Percentiles rank a stretch among this genome's conserved stretches.
These are phyloP conservation scores for Phyllosticta citrichinensis DNA, from an alignment of 2,329 filamentous ascomycete species.

Conservation along the genomic window DNA sequence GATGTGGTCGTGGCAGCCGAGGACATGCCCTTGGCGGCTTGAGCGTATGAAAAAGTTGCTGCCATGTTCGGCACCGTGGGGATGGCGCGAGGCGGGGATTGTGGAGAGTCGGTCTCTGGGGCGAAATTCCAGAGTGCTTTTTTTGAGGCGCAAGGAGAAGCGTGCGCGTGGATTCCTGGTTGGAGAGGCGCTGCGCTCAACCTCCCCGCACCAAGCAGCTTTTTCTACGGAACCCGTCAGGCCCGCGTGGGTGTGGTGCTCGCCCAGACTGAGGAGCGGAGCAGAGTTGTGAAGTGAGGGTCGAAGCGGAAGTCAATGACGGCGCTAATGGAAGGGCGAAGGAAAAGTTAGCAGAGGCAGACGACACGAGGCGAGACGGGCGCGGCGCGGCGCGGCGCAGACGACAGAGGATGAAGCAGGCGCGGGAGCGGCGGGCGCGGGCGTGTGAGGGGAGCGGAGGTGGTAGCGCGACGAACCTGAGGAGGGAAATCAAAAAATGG, in stretches of 20 bases:
- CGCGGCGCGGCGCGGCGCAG: neutral
- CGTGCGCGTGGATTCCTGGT: conserved; percentile 18
- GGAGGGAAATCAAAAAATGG: conserved; percentile 5
- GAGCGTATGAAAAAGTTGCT: conserved; percentile 78
- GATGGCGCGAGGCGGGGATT: neutral
- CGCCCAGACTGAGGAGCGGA: conserved; percentile 5
- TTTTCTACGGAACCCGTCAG: conserved; percentile 2
- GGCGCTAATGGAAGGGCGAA: neutral
- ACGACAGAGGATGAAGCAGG: neutral
- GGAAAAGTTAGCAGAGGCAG: conserved; percentile 4
- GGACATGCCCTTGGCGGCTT: conserved; percentile 77
- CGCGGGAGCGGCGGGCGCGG: neutral
- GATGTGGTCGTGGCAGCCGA: conserved; percentile 35
- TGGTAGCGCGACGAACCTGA: conserved; percentile 7
- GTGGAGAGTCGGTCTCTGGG: conserved; percentile 5
- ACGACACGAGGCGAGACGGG: neutral
- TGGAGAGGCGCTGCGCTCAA: conserved; percentile 30
- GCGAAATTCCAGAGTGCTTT: neutral
- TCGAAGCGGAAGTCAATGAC: conserved; percentile 4
- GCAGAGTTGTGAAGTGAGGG: conserved; percentile 1
- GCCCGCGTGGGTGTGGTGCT: conserved; percentile 3
- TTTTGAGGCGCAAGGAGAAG: neutral
- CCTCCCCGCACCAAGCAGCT: conserved; percentile 30
- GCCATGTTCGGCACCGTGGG: conserved; percentile 7
- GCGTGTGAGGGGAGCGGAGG: neutral